Evolutionary conservation across 1,284 basidiomycete species (phyloP), one percentile per base, ranked within the genome.

Genomic region (Laetiporus sulphureus): DNA sequence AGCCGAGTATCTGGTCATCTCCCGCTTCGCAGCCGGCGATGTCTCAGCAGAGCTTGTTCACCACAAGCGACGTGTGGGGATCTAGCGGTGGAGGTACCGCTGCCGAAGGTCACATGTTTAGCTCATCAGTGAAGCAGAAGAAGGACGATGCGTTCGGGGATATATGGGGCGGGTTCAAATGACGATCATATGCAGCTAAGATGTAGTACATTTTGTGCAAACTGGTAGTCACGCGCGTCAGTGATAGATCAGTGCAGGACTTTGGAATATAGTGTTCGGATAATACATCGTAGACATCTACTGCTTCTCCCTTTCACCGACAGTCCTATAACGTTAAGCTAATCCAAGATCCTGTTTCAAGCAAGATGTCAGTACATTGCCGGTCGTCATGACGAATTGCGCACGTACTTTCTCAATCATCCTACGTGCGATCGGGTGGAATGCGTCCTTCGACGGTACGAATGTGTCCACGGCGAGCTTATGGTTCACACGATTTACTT

Each of bases 121-220:
- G 58, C 25, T 49, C 64, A 13, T 27, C 56, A 10, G 36, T 60
- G n/a, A 49, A 61, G 34, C 63, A 68, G 52, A 83, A 84, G 68
- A 82, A 85, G 59, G 83, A 88, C 50, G 86, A 89, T 54, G 77
- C 69, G 5, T 89, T 89, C 57, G 83, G 83, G 3, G 85, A 89
- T 60, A 60, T 89, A 36, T 89, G 85, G 86, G 83, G 83, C 36
- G 75, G 80, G 32, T 86, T 85, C 62, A 87, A 86, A 4, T 15
- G 12, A 21, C 13, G n/a, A n/a, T n/a, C n/a, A n/a, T n/a, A n/a
- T n/a, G n/a, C n/a, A n/a, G n/a, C n/a, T n/a, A n/a, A n/a, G n/a
- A n/a, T n/a, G n/a, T n/a, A n/a, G n/a, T n/a, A n/a, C n/a, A n/a
- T n/a, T n/a, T n/a, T n/a, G n/a, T n/a, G n/a, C n/a, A n/a, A n/a